phyloP scores from a whole-genome alignment of 1,284 basidiomycete species.

The Abortiporus biennis region DNA sequence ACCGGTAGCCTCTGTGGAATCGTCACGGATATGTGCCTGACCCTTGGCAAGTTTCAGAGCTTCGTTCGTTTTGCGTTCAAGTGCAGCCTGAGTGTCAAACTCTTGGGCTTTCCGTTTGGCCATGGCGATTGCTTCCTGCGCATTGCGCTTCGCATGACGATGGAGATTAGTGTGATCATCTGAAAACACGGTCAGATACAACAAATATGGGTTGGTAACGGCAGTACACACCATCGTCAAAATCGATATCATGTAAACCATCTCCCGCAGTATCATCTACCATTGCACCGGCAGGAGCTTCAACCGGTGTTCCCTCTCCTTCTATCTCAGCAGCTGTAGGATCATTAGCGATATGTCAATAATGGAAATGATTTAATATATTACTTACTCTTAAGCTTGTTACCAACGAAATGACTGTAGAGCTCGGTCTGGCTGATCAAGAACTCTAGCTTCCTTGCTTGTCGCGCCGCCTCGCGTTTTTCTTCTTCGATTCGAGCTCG shows the following conservation, averaged over 20 bases:
- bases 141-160: slow-evolving; percentile 84
- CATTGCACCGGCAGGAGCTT: slow-evolving; percentile 55
- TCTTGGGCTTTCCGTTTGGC: slow-evolving; percentile 79
- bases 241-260: slow-evolving; percentile 79
- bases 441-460: slow-evolving; percentile 97
- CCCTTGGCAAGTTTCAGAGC: slow-evolving; percentile 62
- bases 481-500: slow-evolving; percentile 93
- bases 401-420: slow-evolving; percentile 99
- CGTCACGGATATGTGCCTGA: slow-evolving; percentile 53
- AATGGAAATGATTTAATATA: slow-evolving; percentile 8
- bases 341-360: slow-evolving; percentile 1
- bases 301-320: slow-evolving; percentile 49
- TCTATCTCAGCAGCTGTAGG: slow-evolving; percentile 81
- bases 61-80: slow-evolving; percentile 79
- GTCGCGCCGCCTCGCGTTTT: slow-evolving; percentile 90
- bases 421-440: slow-evolving; percentile 98
- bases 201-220: slow-evolving; percentile 6
- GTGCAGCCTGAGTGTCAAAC: slow-evolving; percentile 80
- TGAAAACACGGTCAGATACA: slow-evolving; percentile 26
- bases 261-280: slow-evolving; percentile 45
- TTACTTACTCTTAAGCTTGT: slow-evolving; percentile 89
- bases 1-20: slow-evolving; percentile 30
- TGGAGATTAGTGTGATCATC: slow-evolving; percentile 91
- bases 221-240: slow-evolving; percentile 75
- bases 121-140: slow-evolving; percentile 82